Percentiles rank a stretch among this genome's conserved stretches.
phyloP scores from a whole-genome alignment of 225 moss, liverwort and hornwort species.

The Ulota crispa region DNA sequence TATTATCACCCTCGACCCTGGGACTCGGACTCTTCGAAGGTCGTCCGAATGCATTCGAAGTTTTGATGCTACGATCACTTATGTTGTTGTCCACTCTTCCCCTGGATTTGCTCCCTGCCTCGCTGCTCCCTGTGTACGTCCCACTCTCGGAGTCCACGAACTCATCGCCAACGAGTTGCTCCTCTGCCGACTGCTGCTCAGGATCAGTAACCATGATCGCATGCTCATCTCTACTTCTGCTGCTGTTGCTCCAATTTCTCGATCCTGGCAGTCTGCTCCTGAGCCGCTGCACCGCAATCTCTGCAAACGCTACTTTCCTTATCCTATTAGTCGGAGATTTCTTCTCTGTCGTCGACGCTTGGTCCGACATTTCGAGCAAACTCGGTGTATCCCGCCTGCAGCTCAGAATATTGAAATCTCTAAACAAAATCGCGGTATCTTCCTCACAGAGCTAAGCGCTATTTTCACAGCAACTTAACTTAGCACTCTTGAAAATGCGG shows the following conservation, averaged over 20 bases:
- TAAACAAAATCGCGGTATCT: background rate
- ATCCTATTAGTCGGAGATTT: background rate
- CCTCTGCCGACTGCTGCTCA: background rate
- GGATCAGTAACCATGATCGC: constrained; percentile 12
- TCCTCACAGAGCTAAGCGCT: background rate
- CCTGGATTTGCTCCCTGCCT: constrained; percentile 1
- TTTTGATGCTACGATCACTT: background rate
- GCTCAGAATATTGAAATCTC: background rate
- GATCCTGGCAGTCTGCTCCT: background rate
- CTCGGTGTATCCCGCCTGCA: background rate
- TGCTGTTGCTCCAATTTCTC: background rate
- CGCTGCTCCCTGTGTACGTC: constrained; percentile 16
- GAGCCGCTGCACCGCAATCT: constrained; percentile 14
- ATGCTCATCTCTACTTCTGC: constrained; percentile 27
- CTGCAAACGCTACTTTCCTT: constrained; percentile 29
- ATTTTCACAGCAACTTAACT: background rate
- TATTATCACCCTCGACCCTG: background rate
- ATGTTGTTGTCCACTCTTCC: background rate
- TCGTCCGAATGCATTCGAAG: background rate
- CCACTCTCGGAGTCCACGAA: background rate
- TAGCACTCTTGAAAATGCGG: background rate
- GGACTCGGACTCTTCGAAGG: background rate
- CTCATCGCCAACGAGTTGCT: background rate
- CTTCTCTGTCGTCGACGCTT: background rate
- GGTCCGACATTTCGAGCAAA: constrained; percentile 17